Conservation (phyloP, 164 flowering plant species). For the Kingdonia uniflora region DNA sequence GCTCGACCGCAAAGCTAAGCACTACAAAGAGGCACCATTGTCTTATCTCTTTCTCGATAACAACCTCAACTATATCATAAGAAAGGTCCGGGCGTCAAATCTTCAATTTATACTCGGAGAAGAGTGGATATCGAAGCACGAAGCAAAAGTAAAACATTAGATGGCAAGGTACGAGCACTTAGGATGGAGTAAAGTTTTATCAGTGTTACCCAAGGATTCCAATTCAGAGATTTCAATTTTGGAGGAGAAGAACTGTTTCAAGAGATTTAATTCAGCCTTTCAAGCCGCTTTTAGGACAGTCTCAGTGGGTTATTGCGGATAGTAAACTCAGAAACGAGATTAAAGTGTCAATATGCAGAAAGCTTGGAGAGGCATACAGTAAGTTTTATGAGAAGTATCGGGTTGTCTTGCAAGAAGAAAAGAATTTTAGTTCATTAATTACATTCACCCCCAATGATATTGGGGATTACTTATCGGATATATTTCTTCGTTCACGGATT, state of each 20-base stretch:
- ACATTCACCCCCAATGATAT: conserved; percentile 63
- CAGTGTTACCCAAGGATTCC: conserved; percentile 28
- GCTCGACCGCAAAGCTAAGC: conserved; percentile 47
- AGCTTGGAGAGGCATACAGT: conserved; percentile 30
- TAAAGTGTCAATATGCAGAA: conserved; percentile 28
- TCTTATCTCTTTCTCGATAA: conserved; percentile 56
- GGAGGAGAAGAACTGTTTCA: conserved; percentile 28
- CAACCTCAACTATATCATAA: conserved; percentile 45
- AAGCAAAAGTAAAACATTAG: conserved; percentile 33
- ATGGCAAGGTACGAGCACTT: conserved; percentile 34
- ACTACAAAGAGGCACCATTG: conserved; percentile 35
- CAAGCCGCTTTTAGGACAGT: conserved; percentile 36
- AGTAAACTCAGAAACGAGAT: conserved; percentile 43
- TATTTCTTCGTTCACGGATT: conserved; percentile 27
- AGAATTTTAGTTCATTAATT: conserved; percentile 19
- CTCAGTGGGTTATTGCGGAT: conserved; percentile 32
- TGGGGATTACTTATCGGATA: conserved; percentile 57
- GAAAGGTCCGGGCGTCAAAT: conserved; percentile 31
- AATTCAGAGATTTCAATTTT: conserved; percentile 16
- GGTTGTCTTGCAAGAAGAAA: conserved; percentile 6
- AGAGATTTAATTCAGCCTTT: conserved; percentile 34
- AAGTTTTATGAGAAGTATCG: conserved; percentile 31
- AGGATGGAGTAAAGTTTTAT: conserved; percentile 41
- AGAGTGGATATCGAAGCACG: conserved; percentile 46
- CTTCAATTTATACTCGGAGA: conserved; percentile 45